Conservation (phyloP, 164 flowering plant genomes). For the Echeveria elegans region DNA sequence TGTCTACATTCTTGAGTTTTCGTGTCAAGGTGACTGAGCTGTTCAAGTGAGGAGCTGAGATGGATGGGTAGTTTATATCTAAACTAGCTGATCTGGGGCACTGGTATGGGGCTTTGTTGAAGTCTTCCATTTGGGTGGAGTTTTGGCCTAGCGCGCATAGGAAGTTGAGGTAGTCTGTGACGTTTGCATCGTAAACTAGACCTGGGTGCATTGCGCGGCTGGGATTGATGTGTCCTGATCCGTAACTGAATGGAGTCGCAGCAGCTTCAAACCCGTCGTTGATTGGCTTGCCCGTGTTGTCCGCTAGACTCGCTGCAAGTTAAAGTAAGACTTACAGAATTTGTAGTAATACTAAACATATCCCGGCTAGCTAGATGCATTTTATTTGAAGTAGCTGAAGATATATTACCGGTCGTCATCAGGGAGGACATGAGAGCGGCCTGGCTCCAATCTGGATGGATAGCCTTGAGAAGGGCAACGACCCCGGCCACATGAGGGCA, state of each 20-base stretch:
- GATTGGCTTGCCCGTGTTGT: slow-evolving; percentile 32
- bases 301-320: slow-evolving; percentile 36
- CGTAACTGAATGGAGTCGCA: slow-evolving; percentile 50
- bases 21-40: slow-evolving; percentile 28
- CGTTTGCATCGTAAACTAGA: slow-evolving; percentile 48
- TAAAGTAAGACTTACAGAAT: neutral
- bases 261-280: slow-evolving; percentile 9
- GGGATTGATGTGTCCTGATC: slow-evolving; percentile 52
- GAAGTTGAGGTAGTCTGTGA: slow-evolving; percentile 41
- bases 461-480: slow-evolving; percentile 33
- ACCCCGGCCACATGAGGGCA: slow-evolving; percentile 46
- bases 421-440: slow-evolving; percentile 38
- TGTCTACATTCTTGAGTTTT: slow-evolving; percentile 46
- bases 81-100: slow-evolving; percentile 18
- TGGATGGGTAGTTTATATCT: slow-evolving; percentile 50
- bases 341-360: neutral
- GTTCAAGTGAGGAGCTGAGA: slow-evolving; percentile 29
- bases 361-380: too few relatives aligned
- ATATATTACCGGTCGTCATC: slow-evolving; percentile 29
- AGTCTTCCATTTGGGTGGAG: slow-evolving; percentile 12
- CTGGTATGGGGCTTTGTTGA: slow-evolving; percentile 11
- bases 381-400: neutral
- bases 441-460: slow-evolving; percentile 37
- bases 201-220: slow-evolving; percentile 60
- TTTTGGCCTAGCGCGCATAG: slow-evolving; percentile 41